A percentile compares a stretch with the other conserved stretches of the same genome.
phyloP scores from a whole-genome alignment of 2,329 filamentous ascomycete genomes.

The Huntiella moniliformis region DNA sequence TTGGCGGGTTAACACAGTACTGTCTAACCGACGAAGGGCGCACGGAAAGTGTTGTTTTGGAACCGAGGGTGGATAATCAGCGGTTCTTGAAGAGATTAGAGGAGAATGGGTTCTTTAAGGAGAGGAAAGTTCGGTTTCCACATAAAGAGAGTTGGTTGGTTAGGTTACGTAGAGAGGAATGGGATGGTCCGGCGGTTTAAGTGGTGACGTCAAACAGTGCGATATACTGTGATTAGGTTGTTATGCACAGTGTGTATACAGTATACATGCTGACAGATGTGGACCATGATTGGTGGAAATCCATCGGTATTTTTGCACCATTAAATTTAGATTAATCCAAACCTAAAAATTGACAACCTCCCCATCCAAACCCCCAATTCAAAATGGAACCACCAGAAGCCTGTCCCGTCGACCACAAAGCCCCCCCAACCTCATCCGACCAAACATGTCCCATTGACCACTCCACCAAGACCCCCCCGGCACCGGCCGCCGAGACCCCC shows the following conservation, averaged over 20 bases:
- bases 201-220: not conserved
- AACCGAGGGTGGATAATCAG: slow-evolving; percentile 78
- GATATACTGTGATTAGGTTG: too few relatives aligned
- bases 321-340: too few relatives aligned
- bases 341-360: not conserved
- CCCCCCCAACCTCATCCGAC: slow-evolving; percentile 3
- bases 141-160: slow-evolving; percentile 87
- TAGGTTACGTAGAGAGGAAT: slow-evolving; percentile 59
- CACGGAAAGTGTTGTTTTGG: slow-evolving; percentile 67
- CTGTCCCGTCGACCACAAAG: slow-evolving; percentile 8
- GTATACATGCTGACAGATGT: too few relatives aligned
- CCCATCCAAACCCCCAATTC: slow-evolving; percentile 1
- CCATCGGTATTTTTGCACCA: too few relatives aligned
- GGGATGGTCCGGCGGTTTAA: slow-evolving; percentile 49
- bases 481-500: slow-evolving; percentile 8
- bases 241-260: too few relatives aligned
- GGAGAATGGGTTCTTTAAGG: slow-evolving; percentile 62
- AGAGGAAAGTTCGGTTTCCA: slow-evolving; percentile 69
- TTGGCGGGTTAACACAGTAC: slow-evolving; percentile 75
- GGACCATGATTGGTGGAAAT: too few relatives aligned
- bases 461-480: not conserved
- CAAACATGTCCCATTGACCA: not conserved
- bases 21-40: slow-evolving; percentile 59
- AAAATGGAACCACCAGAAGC: slow-evolving; percentile 7
- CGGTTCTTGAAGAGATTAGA: slow-evolving; percentile 42